phyloP scores from a whole-genome alignment of 139 green algal genomes.

The Dunaliella sp. region DNA sequence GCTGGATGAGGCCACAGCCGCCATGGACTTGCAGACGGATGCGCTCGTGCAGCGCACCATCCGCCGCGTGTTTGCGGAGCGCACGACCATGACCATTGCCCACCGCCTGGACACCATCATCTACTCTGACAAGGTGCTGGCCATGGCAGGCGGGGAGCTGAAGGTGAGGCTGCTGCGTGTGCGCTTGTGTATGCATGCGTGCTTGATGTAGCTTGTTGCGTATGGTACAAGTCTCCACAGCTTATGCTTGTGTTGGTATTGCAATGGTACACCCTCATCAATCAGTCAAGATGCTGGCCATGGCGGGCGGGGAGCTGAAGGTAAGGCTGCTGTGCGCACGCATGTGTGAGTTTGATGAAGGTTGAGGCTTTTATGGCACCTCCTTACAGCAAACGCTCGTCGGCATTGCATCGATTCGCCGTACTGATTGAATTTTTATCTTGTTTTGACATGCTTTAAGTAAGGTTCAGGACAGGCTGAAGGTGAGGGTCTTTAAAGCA shows the following conservation, averaged over 20 bases:
- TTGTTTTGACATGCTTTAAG: too few relatives aligned
- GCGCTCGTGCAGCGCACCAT: conserved; percentile 60
- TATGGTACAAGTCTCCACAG: neutral
- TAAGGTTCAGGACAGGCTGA: too few relatives aligned
- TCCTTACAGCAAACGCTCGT: neutral
- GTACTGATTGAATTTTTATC: neutral
- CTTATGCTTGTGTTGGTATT: neutral
- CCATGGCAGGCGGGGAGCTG: conserved; percentile 34
- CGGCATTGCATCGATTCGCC: conserved; percentile 36
- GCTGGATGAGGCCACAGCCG: conserved; percentile 76
- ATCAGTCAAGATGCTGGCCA: conserved; percentile 53
- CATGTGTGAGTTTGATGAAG: too few relatives aligned
- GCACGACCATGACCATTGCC: conserved; percentile 67
- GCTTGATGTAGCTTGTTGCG: too few relatives aligned
- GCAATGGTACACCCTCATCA: conserved; percentile 62
- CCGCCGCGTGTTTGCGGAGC: conserved; percentile 46
- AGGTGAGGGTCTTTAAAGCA: too few relatives aligned
- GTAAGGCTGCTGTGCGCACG: too few relatives aligned
- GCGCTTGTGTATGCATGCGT: too few relatives aligned
- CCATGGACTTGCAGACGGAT: conserved; percentile 75
- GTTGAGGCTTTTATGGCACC: neutral
- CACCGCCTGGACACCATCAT: conserved; percentile 78
- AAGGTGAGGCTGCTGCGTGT: conserved; percentile 15
- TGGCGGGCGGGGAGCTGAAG: conserved; percentile 30
- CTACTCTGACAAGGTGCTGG: conserved; percentile 53